Evolutionary conservation across 345 rosid species (phyloP).

Genomic region (Eucalyptus lansdowneana): DNA sequence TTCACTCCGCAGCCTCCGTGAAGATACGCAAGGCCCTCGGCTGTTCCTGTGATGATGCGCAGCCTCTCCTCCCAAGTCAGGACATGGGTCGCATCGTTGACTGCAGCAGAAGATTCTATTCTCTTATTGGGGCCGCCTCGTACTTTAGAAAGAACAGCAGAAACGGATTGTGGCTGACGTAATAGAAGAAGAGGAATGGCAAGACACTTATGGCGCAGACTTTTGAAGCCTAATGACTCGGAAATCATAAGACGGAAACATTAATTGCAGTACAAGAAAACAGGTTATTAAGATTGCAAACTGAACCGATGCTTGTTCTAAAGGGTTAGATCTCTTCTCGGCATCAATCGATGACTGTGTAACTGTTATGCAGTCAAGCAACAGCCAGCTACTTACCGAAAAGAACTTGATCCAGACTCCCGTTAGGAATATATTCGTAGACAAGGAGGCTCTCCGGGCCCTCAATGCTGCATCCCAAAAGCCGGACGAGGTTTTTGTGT

Average conservation of each 20-base stretch:
- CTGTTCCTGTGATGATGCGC: conserved; percentile 47
- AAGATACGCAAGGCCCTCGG: conserved; percentile 70
- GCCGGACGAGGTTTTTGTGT: conserved; percentile 57
- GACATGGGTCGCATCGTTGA: conserved; percentile 21
- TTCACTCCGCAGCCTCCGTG: conserved; percentile 48
- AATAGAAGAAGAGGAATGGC: not conserved
- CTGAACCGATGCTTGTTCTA: not conserved
- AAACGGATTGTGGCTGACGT: not conserved
- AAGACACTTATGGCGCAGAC: not conserved
- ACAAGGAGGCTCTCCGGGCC: conserved; percentile 84
- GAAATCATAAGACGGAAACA: not conserved
- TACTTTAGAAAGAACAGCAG: not conserved
- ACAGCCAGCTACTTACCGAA: conserved; percentile 26
- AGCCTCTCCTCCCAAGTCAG: conserved; percentile 59
- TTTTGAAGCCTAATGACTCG: not conserved
- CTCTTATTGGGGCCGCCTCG: not conserved
- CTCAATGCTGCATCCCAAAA: conserved; percentile 81
- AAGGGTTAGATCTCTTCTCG: not conserved
- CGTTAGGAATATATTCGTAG: conserved; percentile 66
- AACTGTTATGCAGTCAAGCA: not conserved
- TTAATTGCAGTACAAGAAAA: not conserved
- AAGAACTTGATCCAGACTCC: conserved; percentile 65
- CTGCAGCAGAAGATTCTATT: conserved; percentile 13
- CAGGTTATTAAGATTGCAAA: not conserved
- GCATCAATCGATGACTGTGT: not conserved